These are phyloP conservation scores for Karstenula rhodostoma DNA, from an alignment of 2,329 filamentous ascomycete species.

Conservation along the genomic window DNA sequence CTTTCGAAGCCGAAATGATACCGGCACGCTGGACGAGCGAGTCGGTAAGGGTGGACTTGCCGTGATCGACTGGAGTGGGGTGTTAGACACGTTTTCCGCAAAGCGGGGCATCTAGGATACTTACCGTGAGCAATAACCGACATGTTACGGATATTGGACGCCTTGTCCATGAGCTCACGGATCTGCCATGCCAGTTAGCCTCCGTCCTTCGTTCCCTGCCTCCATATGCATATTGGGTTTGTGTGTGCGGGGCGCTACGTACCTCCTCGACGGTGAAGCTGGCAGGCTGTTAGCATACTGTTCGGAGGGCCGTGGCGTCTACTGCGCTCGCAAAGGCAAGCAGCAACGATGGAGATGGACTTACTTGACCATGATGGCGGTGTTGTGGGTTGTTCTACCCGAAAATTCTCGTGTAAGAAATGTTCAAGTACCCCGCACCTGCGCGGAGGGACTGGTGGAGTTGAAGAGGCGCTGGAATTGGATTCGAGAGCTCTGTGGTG, in stretches of 20 bases:
- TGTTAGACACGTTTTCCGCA: conserved; percentile 33
- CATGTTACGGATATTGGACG: conserved; percentile 87
- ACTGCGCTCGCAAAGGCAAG: conserved; percentile 7
- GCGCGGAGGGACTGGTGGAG: conserved; percentile 40
- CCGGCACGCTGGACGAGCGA: conserved; percentile 98
- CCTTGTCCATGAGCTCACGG: conserved; percentile 80
- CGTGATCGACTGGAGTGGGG: conserved; percentile 80
- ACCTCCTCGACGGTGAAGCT: conserved; percentile 98
- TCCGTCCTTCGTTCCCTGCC: conserved; percentile 17
- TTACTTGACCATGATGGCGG: conserved; percentile 99
- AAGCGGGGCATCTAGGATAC: conserved; percentile 36
- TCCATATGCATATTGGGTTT: conserved; percentile 23
- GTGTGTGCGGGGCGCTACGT: conserved; percentile 49
- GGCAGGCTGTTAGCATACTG: conserved; percentile 59
- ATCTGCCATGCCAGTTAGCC: conserved; percentile 62
- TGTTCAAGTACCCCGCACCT: conserved; percentile 50
- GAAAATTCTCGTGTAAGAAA: conserved; percentile 46
- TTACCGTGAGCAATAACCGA: conserved; percentile 98
- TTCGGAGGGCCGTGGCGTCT: conserved; percentile 7
- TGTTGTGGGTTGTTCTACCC: conserved; percentile 58
- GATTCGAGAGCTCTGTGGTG: conserved; percentile 43
- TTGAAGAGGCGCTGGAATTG: conserved; percentile 28
- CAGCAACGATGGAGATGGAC: conserved; percentile 54
- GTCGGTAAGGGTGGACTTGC: conserved; percentile 99
- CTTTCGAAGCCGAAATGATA: conserved; percentile 99